Percentiles rank a stretch among this genome's conserved stretches.
Conservation (phyloP, 768 basidiomycete species). For the Lactifluus echinatus region DNA sequence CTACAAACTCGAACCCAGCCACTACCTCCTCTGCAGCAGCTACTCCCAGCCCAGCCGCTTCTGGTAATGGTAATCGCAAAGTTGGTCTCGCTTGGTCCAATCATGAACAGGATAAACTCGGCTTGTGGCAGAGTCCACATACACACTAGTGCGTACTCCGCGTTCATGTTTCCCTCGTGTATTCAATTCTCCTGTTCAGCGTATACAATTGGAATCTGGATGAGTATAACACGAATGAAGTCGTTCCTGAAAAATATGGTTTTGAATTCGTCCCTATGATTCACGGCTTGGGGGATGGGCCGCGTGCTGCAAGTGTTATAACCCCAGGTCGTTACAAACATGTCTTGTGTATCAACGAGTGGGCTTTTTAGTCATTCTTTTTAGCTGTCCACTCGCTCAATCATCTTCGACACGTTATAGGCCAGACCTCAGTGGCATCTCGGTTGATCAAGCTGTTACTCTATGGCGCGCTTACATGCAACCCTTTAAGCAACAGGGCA, state of each 20-base stretch:
- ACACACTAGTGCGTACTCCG: conserved; percentile 32
- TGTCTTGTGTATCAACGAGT: conserved; percentile 73
- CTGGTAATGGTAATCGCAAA: conserved; percentile 29
- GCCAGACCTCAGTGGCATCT: conserved; percentile 43
- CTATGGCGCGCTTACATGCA: too few relatives aligned
- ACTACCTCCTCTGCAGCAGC: conserved; percentile 19
- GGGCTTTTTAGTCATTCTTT: conserved; percentile 19
- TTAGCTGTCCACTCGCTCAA: conserved; percentile 26
- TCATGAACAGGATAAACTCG: conserved; percentile 36
- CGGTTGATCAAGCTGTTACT: conserved; percentile 41
- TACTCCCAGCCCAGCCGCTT: neutral
- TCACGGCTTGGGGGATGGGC: conserved; percentile 52
- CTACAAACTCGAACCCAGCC: conserved; percentile 10
- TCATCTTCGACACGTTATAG: conserved; percentile 31
- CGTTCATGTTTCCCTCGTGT: conserved; percentile 18
- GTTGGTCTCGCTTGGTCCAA: conserved; percentile 63
- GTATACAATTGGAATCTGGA: conserved; percentile 63
- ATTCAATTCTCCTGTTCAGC: conserved; percentile 21
- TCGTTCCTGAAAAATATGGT: conserved; percentile 33
- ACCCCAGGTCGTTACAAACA: conserved; percentile 41
- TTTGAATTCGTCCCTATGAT: conserved; percentile 55
- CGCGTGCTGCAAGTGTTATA: conserved; percentile 39
- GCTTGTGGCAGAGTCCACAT: conserved; percentile 39
- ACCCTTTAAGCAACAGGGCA: too few relatives aligned
- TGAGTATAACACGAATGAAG: conserved; percentile 34